Percentiles rank a stretch among this genome's conserved stretches.
Evolutionary conservation across 2,329 filamentous ascomycete genomes (phyloP).

Genomic region (Fusarium penzigii): DNA sequence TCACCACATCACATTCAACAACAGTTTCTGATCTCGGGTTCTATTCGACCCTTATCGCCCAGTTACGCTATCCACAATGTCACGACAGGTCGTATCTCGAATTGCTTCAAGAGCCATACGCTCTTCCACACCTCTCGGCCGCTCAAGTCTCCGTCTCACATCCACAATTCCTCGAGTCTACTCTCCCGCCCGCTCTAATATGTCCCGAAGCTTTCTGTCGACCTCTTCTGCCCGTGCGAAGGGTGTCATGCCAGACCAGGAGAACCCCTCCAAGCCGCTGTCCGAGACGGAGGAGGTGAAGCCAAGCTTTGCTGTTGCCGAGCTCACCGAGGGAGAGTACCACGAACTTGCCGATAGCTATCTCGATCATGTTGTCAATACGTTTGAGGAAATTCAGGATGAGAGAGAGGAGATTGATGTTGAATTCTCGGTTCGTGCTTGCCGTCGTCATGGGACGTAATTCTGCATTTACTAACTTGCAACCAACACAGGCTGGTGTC

Average conservation of each 20-base stretch:
- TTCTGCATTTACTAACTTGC: conserved; percentile 12
- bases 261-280: conserved; percentile 51
- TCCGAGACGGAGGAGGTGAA: conserved; percentile 38
- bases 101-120: conserved; percentile 37
- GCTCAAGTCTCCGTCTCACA: conserved; percentile 22
- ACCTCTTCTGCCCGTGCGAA: conserved; percentile 35
- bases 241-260: conserved; percentile 61
- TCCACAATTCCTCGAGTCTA: conserved; percentile 7
- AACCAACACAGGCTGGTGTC: conserved; percentile 71
- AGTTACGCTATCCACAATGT: conserved; percentile 26
- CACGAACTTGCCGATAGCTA: conserved; percentile 76
- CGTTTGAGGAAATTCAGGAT: conserved; percentile 76
- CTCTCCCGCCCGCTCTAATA: conserved; percentile 8
- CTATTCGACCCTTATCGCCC: not conserved
- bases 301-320: conserved; percentile 50
- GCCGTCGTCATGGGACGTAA: not conserved
- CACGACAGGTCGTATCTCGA: conserved; percentile 36
- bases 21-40: not conserved
- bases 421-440: conserved; percentile 75
- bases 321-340: conserved; percentile 71
- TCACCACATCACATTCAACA: not conserved
- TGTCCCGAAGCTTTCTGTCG: conserved; percentile 32
- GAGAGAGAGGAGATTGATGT: conserved; percentile 75
- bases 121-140: conserved; percentile 21
- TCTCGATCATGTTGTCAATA: conserved; percentile 57